These are phyloP conservation scores for Periconia digitata DNA, from an alignment of 2,329 filamentous ascomycete species.

Conservation along the genomic window DNA sequence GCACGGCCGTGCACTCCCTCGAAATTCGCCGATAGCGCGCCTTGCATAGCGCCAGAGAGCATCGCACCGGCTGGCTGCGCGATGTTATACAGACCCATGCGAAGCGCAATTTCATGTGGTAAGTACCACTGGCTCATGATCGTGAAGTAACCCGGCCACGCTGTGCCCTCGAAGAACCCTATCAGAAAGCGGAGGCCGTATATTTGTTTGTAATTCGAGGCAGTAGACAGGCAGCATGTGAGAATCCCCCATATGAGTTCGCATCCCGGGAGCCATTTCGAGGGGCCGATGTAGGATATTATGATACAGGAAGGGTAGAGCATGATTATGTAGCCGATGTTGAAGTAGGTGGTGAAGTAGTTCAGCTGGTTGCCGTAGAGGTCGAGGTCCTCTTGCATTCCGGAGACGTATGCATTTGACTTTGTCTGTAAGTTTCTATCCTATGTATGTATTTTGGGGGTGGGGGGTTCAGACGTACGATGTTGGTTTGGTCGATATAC, in stretches of 20 bases:
- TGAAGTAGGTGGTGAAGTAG: constrained; percentile 40
- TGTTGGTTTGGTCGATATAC: constrained; percentile 18
- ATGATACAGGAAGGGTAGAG: constrained; percentile 6
- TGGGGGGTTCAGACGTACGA: constrained; percentile 4
- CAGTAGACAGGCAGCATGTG: constrained; percentile 27
- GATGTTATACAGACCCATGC: constrained; percentile 9
- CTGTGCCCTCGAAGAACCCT: constrained; percentile 10
- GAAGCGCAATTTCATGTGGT: constrained; percentile 7
- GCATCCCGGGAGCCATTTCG: constrained; percentile 19
- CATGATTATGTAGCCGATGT: constrained; percentile 14
- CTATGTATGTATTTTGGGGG: neutral
- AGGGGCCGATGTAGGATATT: constrained; percentile 9
- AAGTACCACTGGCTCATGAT: constrained; percentile 8
- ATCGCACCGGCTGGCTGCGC: constrained; percentile 9
- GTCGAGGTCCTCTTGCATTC: constrained; percentile 14
- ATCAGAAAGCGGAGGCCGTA: constrained; percentile 31
- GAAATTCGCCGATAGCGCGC: constrained; percentile 37
- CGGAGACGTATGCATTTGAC: constrained; percentile 44
- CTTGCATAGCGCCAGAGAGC: constrained; percentile 10
- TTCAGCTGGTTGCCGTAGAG: constrained; percentile 56
- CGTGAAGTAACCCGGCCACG: constrained; percentile 7
- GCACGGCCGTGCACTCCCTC: constrained; percentile 49
- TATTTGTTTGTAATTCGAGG: constrained; percentile 22
- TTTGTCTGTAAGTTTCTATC: constrained; percentile 1
- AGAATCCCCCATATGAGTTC: constrained; percentile 32